phyloP scores from a whole-genome alignment of 352 stramenopile species.

The Pythium monospermum region DNA sequence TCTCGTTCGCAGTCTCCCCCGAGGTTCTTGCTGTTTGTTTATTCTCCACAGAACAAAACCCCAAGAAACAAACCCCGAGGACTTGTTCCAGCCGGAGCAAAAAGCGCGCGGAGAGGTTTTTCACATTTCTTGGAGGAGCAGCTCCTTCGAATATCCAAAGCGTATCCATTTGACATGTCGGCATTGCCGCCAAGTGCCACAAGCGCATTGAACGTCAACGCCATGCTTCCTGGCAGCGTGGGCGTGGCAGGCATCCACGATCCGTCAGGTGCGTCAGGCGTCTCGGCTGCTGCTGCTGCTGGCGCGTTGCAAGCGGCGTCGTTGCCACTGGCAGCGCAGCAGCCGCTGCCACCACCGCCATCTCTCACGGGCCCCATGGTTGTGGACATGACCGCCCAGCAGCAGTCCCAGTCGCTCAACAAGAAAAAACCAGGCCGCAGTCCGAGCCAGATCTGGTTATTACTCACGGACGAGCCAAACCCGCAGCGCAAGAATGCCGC shows the following conservation, averaged over 20 bases:
- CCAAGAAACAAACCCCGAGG: too few species aligned
- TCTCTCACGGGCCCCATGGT: slow-evolving; percentile 1
- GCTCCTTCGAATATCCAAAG: background rate
- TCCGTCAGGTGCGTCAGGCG: slow-evolving; percentile 12
- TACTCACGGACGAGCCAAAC: slow-evolving; percentile 77
- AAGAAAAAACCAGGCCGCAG: slow-evolving; percentile 54
- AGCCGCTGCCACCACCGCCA: background rate
- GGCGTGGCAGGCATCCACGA: slow-evolving; percentile 60
- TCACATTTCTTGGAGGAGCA: background rate
- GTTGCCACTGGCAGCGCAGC: background rate
- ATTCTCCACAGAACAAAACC: too few species aligned
- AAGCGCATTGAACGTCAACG: slow-evolving; percentile 45
- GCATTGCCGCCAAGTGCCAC: background rate
- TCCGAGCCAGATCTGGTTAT: slow-evolving; percentile 61
- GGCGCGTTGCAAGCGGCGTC: background rate
- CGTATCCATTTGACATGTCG: too few species aligned
- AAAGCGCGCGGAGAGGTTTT: slow-evolving; percentile 1
- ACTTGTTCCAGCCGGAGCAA: background rate
- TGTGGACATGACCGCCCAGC: too few species aligned
- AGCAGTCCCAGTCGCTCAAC: slow-evolving; percentile 26
- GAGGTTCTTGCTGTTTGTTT: background rate
- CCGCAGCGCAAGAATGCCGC: slow-evolving; percentile 71
- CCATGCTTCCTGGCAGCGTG: slow-evolving; percentile 74
- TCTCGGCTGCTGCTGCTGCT: slow-evolving; percentile 8
- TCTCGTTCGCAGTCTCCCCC: too few species aligned